Evolutionary conservation across 805 yeast species (phyloP).

Genomic region (Isabelozyma rhagii): DNA sequence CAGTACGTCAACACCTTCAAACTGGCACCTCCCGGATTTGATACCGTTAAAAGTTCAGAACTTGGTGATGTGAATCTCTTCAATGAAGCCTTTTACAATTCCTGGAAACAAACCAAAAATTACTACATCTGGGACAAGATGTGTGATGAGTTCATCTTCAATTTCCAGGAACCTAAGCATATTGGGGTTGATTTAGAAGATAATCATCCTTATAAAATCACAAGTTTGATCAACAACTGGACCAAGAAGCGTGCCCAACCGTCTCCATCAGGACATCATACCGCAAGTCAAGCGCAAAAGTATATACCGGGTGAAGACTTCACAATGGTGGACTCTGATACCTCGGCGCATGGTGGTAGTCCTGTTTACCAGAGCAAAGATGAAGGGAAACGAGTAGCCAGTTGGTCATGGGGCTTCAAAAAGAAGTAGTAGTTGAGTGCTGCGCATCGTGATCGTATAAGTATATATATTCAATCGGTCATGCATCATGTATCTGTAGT

Average conservation of each 20-base stretch:
- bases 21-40: slow-evolving; percentile 42
- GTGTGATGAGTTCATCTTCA: slow-evolving; percentile 44
- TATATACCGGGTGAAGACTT: neutral
- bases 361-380: neutral
- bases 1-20: slow-evolving; percentile 46
- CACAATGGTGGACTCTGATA: neutral
- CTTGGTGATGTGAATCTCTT: slow-evolving; percentile 31
- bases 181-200: slow-evolving; percentile 25
- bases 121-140: slow-evolving; percentile 37
- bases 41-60: slow-evolving; percentile 12
- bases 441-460: no score
- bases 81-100: slow-evolving; percentile 25
- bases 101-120: slow-evolving; percentile 34
- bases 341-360: neutral
- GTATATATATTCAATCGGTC: no score
- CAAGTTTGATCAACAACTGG: slow-evolving; percentile 19
- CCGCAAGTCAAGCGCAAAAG: neutral
- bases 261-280: neutral
- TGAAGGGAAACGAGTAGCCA: neutral
- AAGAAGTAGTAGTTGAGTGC: neutral
- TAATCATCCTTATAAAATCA: slow-evolving; percentile 9
- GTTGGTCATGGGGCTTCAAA: neutral
- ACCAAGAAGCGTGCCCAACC: neutral
- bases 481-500: no score
- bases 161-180: slow-evolving; percentile 40